Evolutionary conservation across 495 filamentous ascomycete genomes (phyloP), one percentile per base, ranked within the genome.

Genomic region (Talaromyces ruber): DNA sequence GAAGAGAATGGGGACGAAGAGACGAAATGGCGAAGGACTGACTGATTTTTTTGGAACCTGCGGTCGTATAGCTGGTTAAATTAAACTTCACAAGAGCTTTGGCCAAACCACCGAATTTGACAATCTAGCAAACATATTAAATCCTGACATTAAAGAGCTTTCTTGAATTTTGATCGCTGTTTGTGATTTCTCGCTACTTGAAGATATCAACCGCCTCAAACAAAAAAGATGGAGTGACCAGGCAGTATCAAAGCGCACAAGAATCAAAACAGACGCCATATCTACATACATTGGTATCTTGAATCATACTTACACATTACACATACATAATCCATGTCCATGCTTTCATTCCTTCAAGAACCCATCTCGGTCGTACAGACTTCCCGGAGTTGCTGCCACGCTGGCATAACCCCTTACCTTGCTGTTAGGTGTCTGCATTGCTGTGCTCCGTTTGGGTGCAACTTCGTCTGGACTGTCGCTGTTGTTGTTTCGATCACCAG

Each of bases 21-120:
- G 67, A 79, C 77, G 21, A 87, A 88, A 66, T 87, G 85, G 84
- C 77, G 80, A 65, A 72, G 84, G 63, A 87, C 83, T 32, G 82
- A 80, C 29, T 86, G 64, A 76, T 22, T 16, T 4, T n/a, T n/a
- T n/a, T n/a, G n/a, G 6, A 7, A 11, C n/a, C 7, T 47, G n/a
- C 3, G 43, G 43, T 22, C 12, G 9, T 50, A 47, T 60, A 60
- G 3, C 4, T 60, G 21, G 24, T 24, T 26, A 50, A 21, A 24
- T 9, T 18, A 6, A 47, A 47, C 21, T 21, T 8, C 6, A 47
- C 18, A 47, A 21, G 43, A 21, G 1, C 21, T 47, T 18, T 4
- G 14, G 12, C 7, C 16, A 43, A 43, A 43, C 9, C 4, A 43
- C 14, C n/a, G 6, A 47, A 47, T 21, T 18, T 21, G n/a, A 6